Base-by-base conservation (phyloP, 2,329 filamentous ascomycete species). In the Lecanosticta acicola region DNA sequence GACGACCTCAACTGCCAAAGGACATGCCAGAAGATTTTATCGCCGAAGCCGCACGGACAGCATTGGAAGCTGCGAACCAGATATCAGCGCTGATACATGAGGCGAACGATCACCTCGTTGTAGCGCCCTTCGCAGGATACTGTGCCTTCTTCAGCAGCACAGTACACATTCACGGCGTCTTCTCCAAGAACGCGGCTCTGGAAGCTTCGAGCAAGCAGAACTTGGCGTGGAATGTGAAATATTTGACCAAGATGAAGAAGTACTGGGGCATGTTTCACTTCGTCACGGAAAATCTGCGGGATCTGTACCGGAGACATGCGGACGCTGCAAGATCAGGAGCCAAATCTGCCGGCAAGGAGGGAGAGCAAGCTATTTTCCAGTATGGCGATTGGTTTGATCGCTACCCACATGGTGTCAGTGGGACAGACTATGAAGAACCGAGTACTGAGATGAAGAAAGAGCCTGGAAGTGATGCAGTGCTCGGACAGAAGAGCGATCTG, bases 251-350 rank as follows among this genome's bases (percentile, higher is more conserved):
- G 67, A 94, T 97, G 87, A 96, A 95, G 73, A 87, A 87, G 49
- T 90, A 93, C 60, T 98, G 93, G 93, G 93, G 91, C 49, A 94
- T 96, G 85, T 96, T 97, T 63, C 87, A 95, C 64, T 96, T 89
- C 70, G 90, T 97, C 78, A 84, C 88, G 1, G 90, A 97, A 63
- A 93, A 91, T 59, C 76, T 96, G 29, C 89, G 93, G 49, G 85
- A 91, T 44, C 81, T 94, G 50, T 98, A 95, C 63, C 81, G 85
- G 41, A 80, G 82, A 39, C 91, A 89, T 57, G 83, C 89, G 13
- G 89, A 96, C 64, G 84, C 84, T n/a, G 81, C 83, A 21, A 75
- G 83, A 43, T 79, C 81, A 55, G 87, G 86, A 8, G 67, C 64
- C 10, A 74, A 53, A 64, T 69, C 49, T 65, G 38, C 47, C 7